A percentile compares a stretch with the other conserved stretches of the same genome.
Conservation (phyloP, 2,329 filamentous ascomycete species). For the Ilyonectria destructans region DNA sequence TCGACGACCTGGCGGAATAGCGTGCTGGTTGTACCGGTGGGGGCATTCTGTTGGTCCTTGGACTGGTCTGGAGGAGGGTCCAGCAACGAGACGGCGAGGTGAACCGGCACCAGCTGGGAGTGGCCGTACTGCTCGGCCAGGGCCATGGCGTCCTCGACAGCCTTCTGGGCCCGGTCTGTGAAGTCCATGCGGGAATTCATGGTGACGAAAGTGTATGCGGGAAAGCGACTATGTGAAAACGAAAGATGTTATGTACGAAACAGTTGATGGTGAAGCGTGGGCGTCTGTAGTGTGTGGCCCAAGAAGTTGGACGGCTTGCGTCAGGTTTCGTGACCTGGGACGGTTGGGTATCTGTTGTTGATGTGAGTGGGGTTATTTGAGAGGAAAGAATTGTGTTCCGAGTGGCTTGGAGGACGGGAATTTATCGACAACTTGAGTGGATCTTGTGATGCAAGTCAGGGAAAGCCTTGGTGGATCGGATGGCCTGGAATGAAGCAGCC, state of each 20-base stretch:
- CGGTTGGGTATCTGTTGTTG: constrained; percentile 46
- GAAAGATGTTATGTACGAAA: constrained; percentile 31
- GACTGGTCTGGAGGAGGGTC: constrained; percentile 83
- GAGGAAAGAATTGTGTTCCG: constrained; percentile 25
- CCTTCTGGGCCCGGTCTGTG: constrained; percentile 92
- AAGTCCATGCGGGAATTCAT: constrained; percentile 91
- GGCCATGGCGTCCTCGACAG: constrained; percentile 89
- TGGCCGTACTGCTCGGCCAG: constrained; percentile 93
- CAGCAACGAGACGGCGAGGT: constrained; percentile 88
- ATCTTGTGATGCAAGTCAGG: constrained; percentile 40
- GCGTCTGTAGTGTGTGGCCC: constrained; percentile 29
- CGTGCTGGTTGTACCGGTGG: constrained; percentile 76
- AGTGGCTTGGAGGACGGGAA: constrained; percentile 37
- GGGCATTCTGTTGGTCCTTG: constrained; percentile 86
- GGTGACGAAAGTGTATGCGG: constrained; percentile 50
- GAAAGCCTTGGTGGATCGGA: constrained; percentile 37
- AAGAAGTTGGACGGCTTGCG: constrained; percentile 32
- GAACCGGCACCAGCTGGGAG: constrained; percentile 90
- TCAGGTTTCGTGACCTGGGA: constrained; percentile 42
- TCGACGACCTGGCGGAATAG: constrained; percentile 96
- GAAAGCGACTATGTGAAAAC: constrained; percentile 13
- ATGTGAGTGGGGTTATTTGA: constrained; percentile 31
- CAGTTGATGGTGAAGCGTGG: not conserved
- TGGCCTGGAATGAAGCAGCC: constrained; percentile 42
- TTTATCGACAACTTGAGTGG: constrained; percentile 48